Evolutionary conservation across 1,139 yeast genomes (phyloP).

Genomic region (Pichia cactophila): DNA sequence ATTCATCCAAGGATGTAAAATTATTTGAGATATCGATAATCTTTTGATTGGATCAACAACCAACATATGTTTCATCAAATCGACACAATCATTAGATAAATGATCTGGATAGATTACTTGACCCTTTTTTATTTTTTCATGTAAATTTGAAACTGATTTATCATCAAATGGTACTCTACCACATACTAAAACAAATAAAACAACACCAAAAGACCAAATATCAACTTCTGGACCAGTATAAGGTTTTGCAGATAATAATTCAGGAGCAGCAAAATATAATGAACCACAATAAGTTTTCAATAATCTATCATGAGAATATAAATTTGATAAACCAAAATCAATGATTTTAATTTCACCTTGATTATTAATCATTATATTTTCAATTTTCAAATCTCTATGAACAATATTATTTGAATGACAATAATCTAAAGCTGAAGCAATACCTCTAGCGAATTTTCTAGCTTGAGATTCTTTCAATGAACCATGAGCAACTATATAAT

Average conservation of each 20-base stretch:
- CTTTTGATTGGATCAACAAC: conserved; percentile 82
- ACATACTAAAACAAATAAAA: conserved; percentile 85
- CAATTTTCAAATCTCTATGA: conserved; percentile 94
- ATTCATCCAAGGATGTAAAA: conserved; percentile 91
- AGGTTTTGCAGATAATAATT: conserved; percentile 83
- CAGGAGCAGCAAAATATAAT: conserved; percentile 97
- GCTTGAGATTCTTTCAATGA: conserved; percentile 91
- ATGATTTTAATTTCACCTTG: conserved; percentile 92
- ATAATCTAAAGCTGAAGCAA: conserved; percentile 88
- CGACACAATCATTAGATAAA: conserved; percentile 76
- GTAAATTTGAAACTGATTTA: conserved; percentile 84
- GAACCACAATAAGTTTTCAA: conserved; percentile 97
- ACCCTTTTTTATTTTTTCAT: conserved; percentile 90
- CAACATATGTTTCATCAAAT: conserved; percentile 78
- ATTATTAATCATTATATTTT: conserved; percentile 88
- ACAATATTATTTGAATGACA: conserved; percentile 92
- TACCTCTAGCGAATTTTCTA: conserved; percentile 91
- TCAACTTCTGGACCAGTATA: conserved; percentile 97
- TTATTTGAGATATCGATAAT: conserved; percentile 71
- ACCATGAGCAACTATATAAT: conserved; percentile 95
- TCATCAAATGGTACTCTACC: conserved; percentile 99
- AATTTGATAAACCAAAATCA: conserved; percentile 90
- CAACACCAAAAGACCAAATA: conserved; percentile 98
- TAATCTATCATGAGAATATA: conserved; percentile 64
- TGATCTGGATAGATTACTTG: conserved; percentile 85